A percentile compares a stretch with the other conserved stretches of the same genome.
Evolutionary conservation across 495 filamentous ascomycete genomes (phyloP).

Genomic region (Bombardia bombarda): DNA sequence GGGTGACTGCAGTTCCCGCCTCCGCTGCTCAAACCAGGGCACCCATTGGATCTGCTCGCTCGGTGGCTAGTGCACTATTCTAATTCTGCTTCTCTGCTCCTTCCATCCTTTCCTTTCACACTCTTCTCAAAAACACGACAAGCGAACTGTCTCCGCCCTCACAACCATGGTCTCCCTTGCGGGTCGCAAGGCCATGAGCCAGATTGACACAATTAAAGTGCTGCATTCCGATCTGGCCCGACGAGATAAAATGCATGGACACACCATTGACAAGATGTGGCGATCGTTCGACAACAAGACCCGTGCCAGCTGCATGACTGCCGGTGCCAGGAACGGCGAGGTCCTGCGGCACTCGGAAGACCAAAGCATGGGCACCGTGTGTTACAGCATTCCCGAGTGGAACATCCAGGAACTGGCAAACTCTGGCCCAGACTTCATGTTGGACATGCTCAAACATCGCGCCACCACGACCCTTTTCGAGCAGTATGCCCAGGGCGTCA

Average conservation of each 20-base stretch:
- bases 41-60: too few species aligned
- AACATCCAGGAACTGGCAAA: conserved; percentile 29
- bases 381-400: conserved; percentile 27
- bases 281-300: conserved; percentile 15
- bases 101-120: too few species aligned
- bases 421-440: conserved; percentile 20
- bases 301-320: conserved; percentile 15
- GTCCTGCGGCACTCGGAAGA: conserved; percentile 14
- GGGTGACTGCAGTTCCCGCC: too few species aligned
- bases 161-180: too few species aligned
- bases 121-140: too few species aligned
- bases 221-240: conserved; percentile 17
- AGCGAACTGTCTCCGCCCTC: too few species aligned
- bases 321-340: conserved; percentile 9
- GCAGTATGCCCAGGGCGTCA: conserved; percentile 17
- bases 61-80: too few species aligned
- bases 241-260: conserved; percentile 11
- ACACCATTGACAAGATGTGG: conserved; percentile 18
- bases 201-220: too few species aligned
- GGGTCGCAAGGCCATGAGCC: too few species aligned
- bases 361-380: conserved; percentile 15
- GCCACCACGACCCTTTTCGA: conserved; percentile 18
- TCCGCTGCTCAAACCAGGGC: too few species aligned
- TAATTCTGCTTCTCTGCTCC: too few species aligned
- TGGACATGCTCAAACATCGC: conserved; percentile 23